These are phyloP conservation scores for Diaporthe vexans DNA, from an alignment of 2,329 filamentous ascomycete genomes.

Conservation along the genomic window DNA sequence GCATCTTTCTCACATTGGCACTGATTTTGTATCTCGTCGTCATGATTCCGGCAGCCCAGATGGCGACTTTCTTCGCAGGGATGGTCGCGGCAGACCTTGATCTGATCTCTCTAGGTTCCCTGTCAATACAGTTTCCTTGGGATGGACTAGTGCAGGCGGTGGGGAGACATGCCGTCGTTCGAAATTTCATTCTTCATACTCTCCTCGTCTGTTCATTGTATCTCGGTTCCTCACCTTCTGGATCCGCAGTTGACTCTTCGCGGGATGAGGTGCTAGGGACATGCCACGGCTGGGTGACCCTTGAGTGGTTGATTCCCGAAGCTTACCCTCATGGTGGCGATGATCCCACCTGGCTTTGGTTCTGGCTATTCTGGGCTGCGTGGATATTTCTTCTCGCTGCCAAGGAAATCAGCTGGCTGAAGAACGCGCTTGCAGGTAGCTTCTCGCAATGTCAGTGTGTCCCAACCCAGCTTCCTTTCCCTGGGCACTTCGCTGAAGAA, in stretches of 20 bases:
- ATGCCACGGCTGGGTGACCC: constrained; percentile 36
- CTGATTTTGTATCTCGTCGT: constrained; percentile 28
- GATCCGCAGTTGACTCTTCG: background rate
- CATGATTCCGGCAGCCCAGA: constrained; percentile 20
- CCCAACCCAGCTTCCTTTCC: background rate
- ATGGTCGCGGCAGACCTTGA: constrained; percentile 37
- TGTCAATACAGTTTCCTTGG: constrained; percentile 36
- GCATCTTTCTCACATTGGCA: constrained; percentile 31
- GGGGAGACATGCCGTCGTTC: background rate
- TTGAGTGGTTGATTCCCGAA: constrained; percentile 31
- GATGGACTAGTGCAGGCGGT: constrained; percentile 14
- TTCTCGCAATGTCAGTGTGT: constrained; percentile 38
- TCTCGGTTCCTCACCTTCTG: constrained; percentile 37
- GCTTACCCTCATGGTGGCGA: constrained; percentile 30
- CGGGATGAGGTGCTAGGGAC: constrained; percentile 24
- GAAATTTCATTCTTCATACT: background rate
- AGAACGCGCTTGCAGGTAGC: constrained; percentile 16
- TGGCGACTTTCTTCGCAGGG: constrained; percentile 37
- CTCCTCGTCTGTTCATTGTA: constrained; percentile 31
- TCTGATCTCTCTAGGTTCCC: background rate
- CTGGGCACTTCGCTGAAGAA: background rate
- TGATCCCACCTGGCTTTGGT: constrained; percentile 19
- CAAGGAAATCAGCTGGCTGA: constrained; percentile 37
- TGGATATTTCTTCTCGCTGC: constrained; percentile 35
- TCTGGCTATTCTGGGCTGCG: constrained; percentile 42